Evolutionary conservation across 1,284 basidiomycete species (phyloP).

Genomic region (Ustilago cynodontis): DNA sequence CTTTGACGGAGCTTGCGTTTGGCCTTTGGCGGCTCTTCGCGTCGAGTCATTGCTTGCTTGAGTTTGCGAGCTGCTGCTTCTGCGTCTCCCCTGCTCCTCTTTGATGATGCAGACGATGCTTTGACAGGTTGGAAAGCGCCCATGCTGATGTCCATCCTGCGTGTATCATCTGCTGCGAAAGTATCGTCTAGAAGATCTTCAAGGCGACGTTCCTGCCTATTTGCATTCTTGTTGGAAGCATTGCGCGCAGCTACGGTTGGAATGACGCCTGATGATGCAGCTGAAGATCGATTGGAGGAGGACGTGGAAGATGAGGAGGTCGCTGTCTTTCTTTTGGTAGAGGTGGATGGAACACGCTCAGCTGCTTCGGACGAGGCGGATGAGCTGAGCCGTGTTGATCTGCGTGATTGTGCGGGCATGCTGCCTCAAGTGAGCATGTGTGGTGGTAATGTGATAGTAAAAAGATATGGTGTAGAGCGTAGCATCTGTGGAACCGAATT

Average conservation of each 20-base stretch:
- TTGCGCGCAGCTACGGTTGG: conserved; percentile 49
- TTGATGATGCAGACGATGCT: conserved; percentile 18
- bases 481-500: conserved; percentile 23
- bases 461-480: conserved; percentile 9
- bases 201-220: conserved; percentile 38
- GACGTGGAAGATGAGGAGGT: conserved; percentile 19
- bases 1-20: conserved; percentile 43
- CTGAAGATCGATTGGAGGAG: conserved; percentile 40
- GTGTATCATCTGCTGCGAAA: conserved; percentile 29
- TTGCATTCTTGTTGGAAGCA: conserved; percentile 21
- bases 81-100: conserved; percentile 16
- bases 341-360: conserved; percentile 18
- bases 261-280: conserved; percentile 47
- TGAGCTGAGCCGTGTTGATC: conserved; percentile 45
- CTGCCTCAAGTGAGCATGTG: conserved; percentile 18
- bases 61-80: conserved; percentile 34
- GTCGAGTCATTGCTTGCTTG: conserved; percentile 27
- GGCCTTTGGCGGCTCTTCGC: conserved; percentile 27
- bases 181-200: conserved; percentile 47
- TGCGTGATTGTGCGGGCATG: conserved; percentile 35
- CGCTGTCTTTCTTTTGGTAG: conserved; percentile 19
- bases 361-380: conserved; percentile 28
- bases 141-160: conserved; percentile 42
- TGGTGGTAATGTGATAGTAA: conserved; percentile 13
- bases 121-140: conserved; percentile 35